Evolutionary conservation across 1,284 basidiomycete genomes (phyloP), one percentile per base, ranked within the genome.

Genomic region (Tilletia walkeri): DNA sequence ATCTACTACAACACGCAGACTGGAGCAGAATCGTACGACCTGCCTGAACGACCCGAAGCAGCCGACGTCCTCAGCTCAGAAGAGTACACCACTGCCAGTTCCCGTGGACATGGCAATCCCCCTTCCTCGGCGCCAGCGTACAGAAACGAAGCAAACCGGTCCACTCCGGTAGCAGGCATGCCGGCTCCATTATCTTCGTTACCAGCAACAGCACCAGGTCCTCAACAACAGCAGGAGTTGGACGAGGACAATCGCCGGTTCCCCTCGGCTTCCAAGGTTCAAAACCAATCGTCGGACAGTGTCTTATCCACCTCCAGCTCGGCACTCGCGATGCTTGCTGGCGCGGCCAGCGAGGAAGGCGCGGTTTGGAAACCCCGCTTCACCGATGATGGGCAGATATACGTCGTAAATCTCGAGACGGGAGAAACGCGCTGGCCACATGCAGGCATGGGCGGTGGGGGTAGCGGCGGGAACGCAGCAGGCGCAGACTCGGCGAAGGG

Each of bases 1-100:
- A 94, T 90, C 86, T 98, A 96, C 85, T 88, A 93, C 76, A 98
- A 98, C 81, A 92, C 91, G 0, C 88, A 91, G 76, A 97, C 94
- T 1, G 93, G 93, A 48, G 90, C 94, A 81, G 90, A 89, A 50
- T 89, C 93, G 14, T 89, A 89, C 78, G 93, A 97, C 78, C 85
- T 96, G 50, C 95, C 95, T 3, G 56, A 61, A 30, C 56, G 56
- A 61, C 56, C 20, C 7, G 56, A 61, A 2, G 7, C 56, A 9
- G 20, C 24, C 20, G 56, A 61, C 18, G 56, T 61, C 56, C 56
- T 61, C 2, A 61, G 56, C 56, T 61, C 56, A 61, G 56, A 61
- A 61, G 56, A 38, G 24, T 61, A 61, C 56, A 61, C 56, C 24
- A 61, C 56, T 24, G 56, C 56, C 20, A 61, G 56, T 30, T 61